Evolutionary conservation across 73 alveolate genomes (phyloP).

Genomic region (Symbiodinium pilosum): DNA sequence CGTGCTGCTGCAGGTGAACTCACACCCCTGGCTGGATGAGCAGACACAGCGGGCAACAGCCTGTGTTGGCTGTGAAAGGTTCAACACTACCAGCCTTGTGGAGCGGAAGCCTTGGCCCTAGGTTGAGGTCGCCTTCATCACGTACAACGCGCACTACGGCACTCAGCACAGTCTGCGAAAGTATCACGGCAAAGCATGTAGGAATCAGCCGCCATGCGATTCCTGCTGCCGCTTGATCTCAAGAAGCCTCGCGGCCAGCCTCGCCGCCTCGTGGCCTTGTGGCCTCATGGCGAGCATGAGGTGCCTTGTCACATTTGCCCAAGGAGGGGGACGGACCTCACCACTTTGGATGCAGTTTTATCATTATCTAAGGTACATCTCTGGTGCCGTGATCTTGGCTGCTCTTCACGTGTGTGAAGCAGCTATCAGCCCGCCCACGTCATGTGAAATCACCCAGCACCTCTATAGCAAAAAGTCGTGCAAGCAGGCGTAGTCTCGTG

Average conservation of each 20-base stretch:
- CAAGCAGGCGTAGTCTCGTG: too few species aligned
- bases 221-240: neutral
- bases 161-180: neutral
- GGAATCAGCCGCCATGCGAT: neutral
- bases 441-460: neutral
- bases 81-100: neutral
- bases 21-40: conserved; percentile 83
- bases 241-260: too few species aligned
- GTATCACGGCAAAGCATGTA: neutral
- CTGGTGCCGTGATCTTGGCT: neutral
- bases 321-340: neutral
- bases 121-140: conserved; percentile 66
- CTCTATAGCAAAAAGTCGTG: neutral
- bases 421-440: neutral
- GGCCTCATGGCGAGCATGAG: neutral
- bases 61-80: neutral
- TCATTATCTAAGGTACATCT: neutral
- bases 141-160: conserved; percentile 56
- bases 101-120: neutral
- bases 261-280: too few species aligned
- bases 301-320: neutral
- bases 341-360: neutral
- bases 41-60: conserved; percentile 40
- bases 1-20: neutral
- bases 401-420: neutral